Percentiles rank a stretch among this genome's conserved stretches.
These are phyloP conservation scores for Agaricus sinodeliciosus DNA, from an alignment of 768 basidiomycete species.

Conservation along the genomic window DNA sequence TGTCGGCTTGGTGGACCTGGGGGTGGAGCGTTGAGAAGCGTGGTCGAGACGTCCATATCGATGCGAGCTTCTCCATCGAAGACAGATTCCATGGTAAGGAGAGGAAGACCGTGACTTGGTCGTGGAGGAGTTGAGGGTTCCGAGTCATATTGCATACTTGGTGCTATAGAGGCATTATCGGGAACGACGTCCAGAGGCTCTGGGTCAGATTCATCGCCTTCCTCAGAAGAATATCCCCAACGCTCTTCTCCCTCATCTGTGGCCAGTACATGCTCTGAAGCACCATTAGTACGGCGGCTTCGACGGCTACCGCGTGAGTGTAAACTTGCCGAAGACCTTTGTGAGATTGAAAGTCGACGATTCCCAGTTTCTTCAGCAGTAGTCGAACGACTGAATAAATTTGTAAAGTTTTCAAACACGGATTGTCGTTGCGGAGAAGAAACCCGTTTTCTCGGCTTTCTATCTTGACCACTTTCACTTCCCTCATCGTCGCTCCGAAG, in stretches of 20 bases:
- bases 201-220: conserved; percentile 50
- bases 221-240: conserved; percentile 92
- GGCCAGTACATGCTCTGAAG: conserved; percentile 52
- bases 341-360: conserved; percentile 52
- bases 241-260: conserved; percentile 62
- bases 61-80: conserved; percentile 82
- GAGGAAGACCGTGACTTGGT: conserved; percentile 47
- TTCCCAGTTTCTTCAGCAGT: conserved; percentile 30
- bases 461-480: conserved; percentile 6
- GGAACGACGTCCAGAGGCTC: conserved; percentile 28
- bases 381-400: conserved; percentile 53
- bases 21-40: conserved; percentile 62
- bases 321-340: conserved; percentile 46
- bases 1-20: conserved; percentile 82
- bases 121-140: conserved; percentile 55
- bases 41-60: conserved; percentile 67
- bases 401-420: conserved; percentile 61
- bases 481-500: conserved; percentile 21
- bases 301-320: conserved; percentile 43
- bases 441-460: conserved; percentile 23
- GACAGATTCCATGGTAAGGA: conserved; percentile 68
- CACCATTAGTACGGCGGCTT: conserved; percentile 48
- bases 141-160: conserved; percentile 68
- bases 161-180: conserved; percentile 41
- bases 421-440: conserved; percentile 33